phyloP scores from a whole-genome alignment of 768 basidiomycete genomes.

The Psilocybe azurescens region DNA sequence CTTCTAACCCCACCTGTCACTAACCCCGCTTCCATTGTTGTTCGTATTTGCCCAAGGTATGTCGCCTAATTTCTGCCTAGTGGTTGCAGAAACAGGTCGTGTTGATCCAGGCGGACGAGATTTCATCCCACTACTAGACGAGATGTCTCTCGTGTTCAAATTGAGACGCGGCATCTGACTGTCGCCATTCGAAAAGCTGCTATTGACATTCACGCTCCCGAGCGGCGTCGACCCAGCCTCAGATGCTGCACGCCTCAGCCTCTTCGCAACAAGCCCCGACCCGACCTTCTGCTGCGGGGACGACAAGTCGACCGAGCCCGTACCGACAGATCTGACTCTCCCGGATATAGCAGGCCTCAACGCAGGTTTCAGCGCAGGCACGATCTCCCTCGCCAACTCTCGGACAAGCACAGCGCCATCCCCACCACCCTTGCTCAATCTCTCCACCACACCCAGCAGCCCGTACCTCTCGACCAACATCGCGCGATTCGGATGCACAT shows the following conservation, averaged over 20 bases:
- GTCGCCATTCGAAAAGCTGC: conserved; percentile 10
- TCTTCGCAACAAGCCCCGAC: conserved; percentile 60
- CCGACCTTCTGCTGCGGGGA: conserved; percentile 13
- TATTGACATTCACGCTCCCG: conserved; percentile 23
- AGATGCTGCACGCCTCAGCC: conserved; percentile 70
- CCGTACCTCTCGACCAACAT: conserved; percentile 85
- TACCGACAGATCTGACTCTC: conserved; percentile 26
- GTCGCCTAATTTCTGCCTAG: conserved; percentile 61
- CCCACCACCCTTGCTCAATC: conserved; percentile 69
- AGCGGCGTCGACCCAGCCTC: conserved; percentile 54
- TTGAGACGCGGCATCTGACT: conserved; percentile 6
- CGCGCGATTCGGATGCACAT: conserved; percentile 86
- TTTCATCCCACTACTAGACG: conserved; percentile 16
- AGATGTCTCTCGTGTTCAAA: conserved; percentile 15
- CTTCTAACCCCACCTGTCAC: neutral
- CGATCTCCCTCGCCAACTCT: conserved; percentile 86
- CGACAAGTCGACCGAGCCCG: conserved; percentile 21
- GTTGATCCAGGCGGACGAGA: conserved; percentile 16
- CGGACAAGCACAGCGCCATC: conserved; percentile 93
- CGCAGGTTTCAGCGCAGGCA: conserved; percentile 77
- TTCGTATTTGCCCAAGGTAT: conserved; percentile 58
- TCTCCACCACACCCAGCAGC: conserved; percentile 79
- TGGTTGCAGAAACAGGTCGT: conserved; percentile 32
- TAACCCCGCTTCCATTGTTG: conserved; percentile 15
- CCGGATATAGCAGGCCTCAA: conserved; percentile 57